phyloP scores from a whole-genome alignment of 2,329 filamentous ascomycete species.

The Verticillium alfalfae region DNA sequence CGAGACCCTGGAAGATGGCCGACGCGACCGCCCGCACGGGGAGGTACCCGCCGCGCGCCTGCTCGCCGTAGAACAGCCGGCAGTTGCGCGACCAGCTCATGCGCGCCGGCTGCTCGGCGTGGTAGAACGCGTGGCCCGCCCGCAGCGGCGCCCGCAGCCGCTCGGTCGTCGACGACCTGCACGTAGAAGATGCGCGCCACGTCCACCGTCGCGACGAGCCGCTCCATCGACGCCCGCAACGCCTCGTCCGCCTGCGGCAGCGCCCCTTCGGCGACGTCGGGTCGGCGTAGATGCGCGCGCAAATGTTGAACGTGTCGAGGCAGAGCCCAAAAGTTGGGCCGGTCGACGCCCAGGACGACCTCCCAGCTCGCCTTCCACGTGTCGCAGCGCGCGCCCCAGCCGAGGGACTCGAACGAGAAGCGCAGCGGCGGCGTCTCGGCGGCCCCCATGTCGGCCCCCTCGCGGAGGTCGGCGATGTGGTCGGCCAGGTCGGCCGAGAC shows the following conservation, averaged over 20 bases:
- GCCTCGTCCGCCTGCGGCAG: constrained; percentile 47
- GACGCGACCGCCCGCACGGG: constrained; percentile 57
- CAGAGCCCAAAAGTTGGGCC: constrained; percentile 73
- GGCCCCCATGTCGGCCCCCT: constrained; percentile 63
- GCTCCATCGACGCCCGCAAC: constrained; percentile 47
- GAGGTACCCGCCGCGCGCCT: constrained; percentile 59
- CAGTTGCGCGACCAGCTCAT: constrained; percentile 81
- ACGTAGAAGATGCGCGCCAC: constrained; percentile 66
- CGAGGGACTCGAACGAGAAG: constrained; percentile 70
- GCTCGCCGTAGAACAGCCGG: constrained; percentile 51
- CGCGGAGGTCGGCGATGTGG: constrained; percentile 56
- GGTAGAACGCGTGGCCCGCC: constrained; percentile 32
- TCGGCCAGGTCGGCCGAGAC: constrained; percentile 42
- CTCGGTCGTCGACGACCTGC: constrained; percentile 72
- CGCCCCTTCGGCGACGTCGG: constrained; percentile 40
- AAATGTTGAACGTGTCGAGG: constrained; percentile 75
- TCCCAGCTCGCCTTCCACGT: constrained; percentile 71
- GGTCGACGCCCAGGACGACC: constrained; percentile 57
- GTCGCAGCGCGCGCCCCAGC: constrained; percentile 65
- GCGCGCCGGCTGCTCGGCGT: constrained; percentile 29
- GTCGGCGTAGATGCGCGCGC: constrained; percentile 66
- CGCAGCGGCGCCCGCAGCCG: constrained; percentile 51
- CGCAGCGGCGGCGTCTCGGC: constrained; percentile 50
- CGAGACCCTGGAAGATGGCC: constrained; percentile 57
- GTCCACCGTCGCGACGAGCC: constrained; percentile 51